phyloP scores from a whole-genome alignment of 176 grass and related monocot species.

The Sorghum bicolor region Sorghum_bicolor_NCBIv3 NC_012872.2:64252001-64252500 shows the following conservation, averaged over 20 bases:
- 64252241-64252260: neutral
- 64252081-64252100: neutral
- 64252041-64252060: conserved; percentile 13
- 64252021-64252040: neutral
- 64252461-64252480: neutral
- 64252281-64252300: neutral
- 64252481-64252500: neutral
- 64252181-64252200: neutral
- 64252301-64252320: neutral
- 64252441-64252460: neutral
- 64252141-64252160: neutral
- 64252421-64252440: neutral
- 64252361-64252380: neutral
- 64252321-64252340: neutral
- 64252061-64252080: neutral
- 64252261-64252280: neutral
- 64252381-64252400: neutral
- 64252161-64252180: neutral
- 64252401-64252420: neutral
- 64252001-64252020: conserved; percentile 20
- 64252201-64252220: neutral
- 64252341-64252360: neutral
- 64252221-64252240: neutral
- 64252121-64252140: neutral
- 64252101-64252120: conserved; percentile 8